Evolutionary conservation across 345 rosid genomes (phyloP), one percentile per base, ranked within the genome.

Genomic region (Melaleuca quinquenervia): DNA sequence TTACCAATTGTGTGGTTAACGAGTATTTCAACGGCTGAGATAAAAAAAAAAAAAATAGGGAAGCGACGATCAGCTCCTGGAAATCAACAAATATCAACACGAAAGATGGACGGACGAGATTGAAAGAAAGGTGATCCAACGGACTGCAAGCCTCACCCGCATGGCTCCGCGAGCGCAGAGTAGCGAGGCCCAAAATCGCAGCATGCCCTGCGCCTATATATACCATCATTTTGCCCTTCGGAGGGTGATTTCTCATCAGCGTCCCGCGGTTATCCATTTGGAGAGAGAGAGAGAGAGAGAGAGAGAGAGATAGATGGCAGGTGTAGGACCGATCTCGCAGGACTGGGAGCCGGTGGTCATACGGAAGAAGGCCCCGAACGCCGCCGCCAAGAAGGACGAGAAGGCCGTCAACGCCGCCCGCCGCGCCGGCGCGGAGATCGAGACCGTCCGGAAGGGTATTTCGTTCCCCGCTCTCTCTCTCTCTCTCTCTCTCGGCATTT

Each of bases 341-440:
- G 98, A 95, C 89, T 95, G 98, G 98, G 98, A 94, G 84, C 98
- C 98, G 6, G 96, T 95, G 52, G 97, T 94, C 44, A 94, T 95
- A 86, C 90, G 96, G 18, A 95, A 95, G 87, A 87, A 87, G 76
- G 86, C 89, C 8, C 86, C 89, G 48, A 84, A 87, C 89, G 89
- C 89, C 55, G 89, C 89, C 74, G 89, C 87, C 84, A 93, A 94
- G 91, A 95, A 94, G 89, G 98, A 95, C 64, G 98, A 95, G 90
- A 94, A 95, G 89, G 91, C 91, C 86, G 98, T 95, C 88, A 95
- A 94, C 93, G 96, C 96, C 88, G 98, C 98, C 84, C 96, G 97
- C 45, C 94, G 98, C 20, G 24, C 94, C 54, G 98, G 98, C 52
- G 98, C 95, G 75, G 95, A 94, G 83, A 93, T 95, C 89, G 98